These are phyloP conservation scores for Domatiomyces catenatus DNA, from an alignment of 2,329 filamentous ascomycete genomes.

Conservation along the genomic window DNA sequence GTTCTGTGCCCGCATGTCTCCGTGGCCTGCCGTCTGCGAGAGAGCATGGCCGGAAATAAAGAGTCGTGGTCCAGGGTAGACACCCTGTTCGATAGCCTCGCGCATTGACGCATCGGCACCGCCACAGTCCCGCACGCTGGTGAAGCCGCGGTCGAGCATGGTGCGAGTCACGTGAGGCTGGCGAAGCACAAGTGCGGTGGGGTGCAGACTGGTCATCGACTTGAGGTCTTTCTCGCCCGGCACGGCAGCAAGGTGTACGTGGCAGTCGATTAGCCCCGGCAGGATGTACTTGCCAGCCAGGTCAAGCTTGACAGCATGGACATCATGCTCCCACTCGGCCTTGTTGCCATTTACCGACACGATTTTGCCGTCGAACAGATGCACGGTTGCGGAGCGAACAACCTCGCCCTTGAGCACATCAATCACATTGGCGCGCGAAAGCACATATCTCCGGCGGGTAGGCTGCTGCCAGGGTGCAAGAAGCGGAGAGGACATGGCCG, in stretches of 20 bases:
- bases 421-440: slow-evolving; percentile 32
- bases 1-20: slow-evolving; percentile 32
- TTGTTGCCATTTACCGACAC: slow-evolving; percentile 11
- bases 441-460: slow-evolving; percentile 18
- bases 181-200: slow-evolving; percentile 24
- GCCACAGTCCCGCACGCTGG: slow-evolving; percentile 43
- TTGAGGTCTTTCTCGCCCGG: slow-evolving; percentile 28
- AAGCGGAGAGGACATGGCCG: slow-evolving; percentile 1
- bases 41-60: slow-evolving; percentile 42
- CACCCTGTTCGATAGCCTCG: slow-evolving; percentile 40
- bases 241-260: slow-evolving; percentile 34
- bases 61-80: slow-evolving; percentile 40
- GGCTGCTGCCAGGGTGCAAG: slow-evolving; percentile 18
- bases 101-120: slow-evolving; percentile 42
- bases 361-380: slow-evolving; percentile 24
- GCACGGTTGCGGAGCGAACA: slow-evolving; percentile 20
- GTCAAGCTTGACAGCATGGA: slow-evolving; percentile 22
- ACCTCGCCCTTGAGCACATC: slow-evolving; percentile 26
- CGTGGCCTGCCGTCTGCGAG: slow-evolving; percentile 45
- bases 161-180: slow-evolving; percentile 35
- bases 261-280: slow-evolving; percentile 39
- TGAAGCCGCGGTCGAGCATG: slow-evolving; percentile 44
- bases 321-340: slow-evolving; percentile 5
- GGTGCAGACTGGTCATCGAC: slow-evolving; percentile 25
- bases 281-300: slow-evolving; percentile 32